Base-by-base conservation (phyloP, 2,329 filamentous ascomycete genomes). In the Lecanicillium sp. region DNA sequence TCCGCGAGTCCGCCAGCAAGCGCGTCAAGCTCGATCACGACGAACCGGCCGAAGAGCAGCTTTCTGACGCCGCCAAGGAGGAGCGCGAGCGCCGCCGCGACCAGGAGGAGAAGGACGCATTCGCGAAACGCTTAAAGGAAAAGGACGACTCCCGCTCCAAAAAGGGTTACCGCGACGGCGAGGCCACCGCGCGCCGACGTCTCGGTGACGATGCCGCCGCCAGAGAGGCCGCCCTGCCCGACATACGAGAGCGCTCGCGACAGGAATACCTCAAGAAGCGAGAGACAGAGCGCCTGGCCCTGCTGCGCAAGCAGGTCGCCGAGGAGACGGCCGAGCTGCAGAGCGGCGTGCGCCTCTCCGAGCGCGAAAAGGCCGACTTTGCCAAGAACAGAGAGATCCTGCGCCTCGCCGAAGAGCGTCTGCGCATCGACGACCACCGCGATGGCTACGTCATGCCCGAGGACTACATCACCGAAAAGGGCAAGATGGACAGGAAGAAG, bases 201-300 rank as follows among this genome's bases (percentile, higher is more conserved):
- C 55, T 66, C 4, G 65, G 60, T 2, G 64, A 67, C 8, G 83
- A 90, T 62, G 75, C 83, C 4, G 76, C 78, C 30, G 79, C 84
- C 6, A 75, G 85, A 49, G 75, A 75, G 52, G 82, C 83, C 8
- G 86, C 86, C n/a, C 76, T 95, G 62, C 82, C 84, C 3, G 90
- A 94, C 52, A 67, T 96, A 15, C 79, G 93, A 35, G 75, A 93
- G 60, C 80, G 89, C 26, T 95, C 90, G 3, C 81, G 93, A 52
- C 90, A 96, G 61, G 85, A 93, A 55, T 98, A 98, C 61, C 74
- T 98, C 24, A 89, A 90, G 66, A 97, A 98, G 72, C 79, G 93
- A 54, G 90, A 96, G 63, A 74, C 85, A 0, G 89, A 97, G 65
- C 81, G 88, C 51, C 69, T 98, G 14, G 87, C 87, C 0, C 69